Percentiles rank a stretch among this genome's conserved stretches.
phyloP scores from a whole-genome alignment of 2,329 filamentous ascomycete genomes.

The Tolypocladium cylindrosporum region DNA sequence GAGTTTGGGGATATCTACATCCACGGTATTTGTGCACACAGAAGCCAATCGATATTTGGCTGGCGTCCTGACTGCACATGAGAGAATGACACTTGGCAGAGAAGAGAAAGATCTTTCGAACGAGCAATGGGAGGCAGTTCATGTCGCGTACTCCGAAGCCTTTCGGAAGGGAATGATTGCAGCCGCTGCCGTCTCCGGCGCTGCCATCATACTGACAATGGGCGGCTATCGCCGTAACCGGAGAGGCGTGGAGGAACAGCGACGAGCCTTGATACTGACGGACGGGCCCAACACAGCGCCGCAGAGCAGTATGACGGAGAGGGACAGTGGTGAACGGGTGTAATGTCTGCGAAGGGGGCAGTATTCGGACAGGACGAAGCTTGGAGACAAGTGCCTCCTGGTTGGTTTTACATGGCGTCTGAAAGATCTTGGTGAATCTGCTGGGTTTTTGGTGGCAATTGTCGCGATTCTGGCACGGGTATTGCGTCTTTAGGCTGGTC shows the following conservation, averaged over 20 bases:
- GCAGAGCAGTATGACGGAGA: not conserved
- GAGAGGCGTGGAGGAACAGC: slow-evolving; percentile 10
- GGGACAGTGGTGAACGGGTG: not conserved
- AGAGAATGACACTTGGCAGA: slow-evolving; percentile 16
- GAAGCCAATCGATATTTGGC: slow-evolving; percentile 16
- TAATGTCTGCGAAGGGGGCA: not conserved
- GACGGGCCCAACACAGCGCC: slow-evolving; percentile 1
- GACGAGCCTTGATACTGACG: slow-evolving; percentile 7
- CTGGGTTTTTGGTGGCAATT: not conserved
- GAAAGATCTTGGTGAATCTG: not conserved
- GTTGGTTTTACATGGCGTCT: not conserved
- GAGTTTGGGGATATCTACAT: slow-evolving; percentile 43
- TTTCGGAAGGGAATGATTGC: slow-evolving; percentile 37
- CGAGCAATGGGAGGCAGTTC: slow-evolving; percentile 20
- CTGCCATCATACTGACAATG: slow-evolving; percentile 28
- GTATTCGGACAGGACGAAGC: not conserved
- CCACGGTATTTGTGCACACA: slow-evolving; percentile 33
- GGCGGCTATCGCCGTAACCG: slow-evolving; percentile 24
- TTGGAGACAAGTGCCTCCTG: not conserved
- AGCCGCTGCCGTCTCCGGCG: slow-evolving; percentile 28
- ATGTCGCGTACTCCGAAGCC: slow-evolving; percentile 30
- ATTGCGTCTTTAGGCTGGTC: not conserved
- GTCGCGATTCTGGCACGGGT: not conserved
- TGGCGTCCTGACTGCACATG: slow-evolving; percentile 15
- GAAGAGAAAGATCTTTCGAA: slow-evolving; percentile 12